Conservation (phyloP, 305 asterid genomes). For the Fraxinus albicans region DNA sequence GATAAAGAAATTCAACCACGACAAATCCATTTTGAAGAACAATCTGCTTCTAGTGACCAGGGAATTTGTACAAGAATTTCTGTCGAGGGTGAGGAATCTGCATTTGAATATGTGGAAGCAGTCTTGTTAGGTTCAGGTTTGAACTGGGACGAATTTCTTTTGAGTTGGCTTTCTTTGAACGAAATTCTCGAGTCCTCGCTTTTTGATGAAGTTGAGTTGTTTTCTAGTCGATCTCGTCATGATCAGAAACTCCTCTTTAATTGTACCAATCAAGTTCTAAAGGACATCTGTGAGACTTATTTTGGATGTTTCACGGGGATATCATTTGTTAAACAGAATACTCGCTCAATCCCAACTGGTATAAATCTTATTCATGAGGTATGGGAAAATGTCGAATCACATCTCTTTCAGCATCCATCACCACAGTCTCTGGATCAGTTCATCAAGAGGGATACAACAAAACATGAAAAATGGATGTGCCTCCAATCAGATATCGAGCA, state of each 20-base stretch:
- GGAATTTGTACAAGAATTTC: slow-evolving; percentile 49
- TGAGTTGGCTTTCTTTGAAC: slow-evolving; percentile 66
- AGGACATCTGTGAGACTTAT: slow-evolving; percentile 55
- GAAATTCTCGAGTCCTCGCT: slow-evolving; percentile 73
- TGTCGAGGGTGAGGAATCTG: slow-evolving; percentile 80
- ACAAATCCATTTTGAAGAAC: slow-evolving; percentile 68
- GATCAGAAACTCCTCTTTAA: slow-evolving; percentile 89
- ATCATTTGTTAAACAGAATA: slow-evolving; percentile 37
- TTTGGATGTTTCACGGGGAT: slow-evolving; percentile 54
- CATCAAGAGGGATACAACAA: slow-evolving; percentile 57
- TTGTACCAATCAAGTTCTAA: slow-evolving; percentile 67
- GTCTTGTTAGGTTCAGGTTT: slow-evolving; percentile 89
- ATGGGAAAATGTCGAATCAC: slow-evolving; percentile 71
- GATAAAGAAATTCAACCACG: slow-evolving; percentile 68
- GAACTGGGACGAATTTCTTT: slow-evolving; percentile 85
- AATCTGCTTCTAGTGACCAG: slow-evolving; percentile 41
- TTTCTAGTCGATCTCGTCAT: slow-evolving; percentile 62
- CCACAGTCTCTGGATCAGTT: slow-evolving; percentile 68
- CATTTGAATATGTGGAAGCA: slow-evolving; percentile 95
- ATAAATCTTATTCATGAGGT: slow-evolving; percentile 80
- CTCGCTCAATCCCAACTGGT: slow-evolving; percentile 58
- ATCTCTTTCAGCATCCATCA: slow-evolving; percentile 40
- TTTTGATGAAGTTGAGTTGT: slow-evolving; percentile 87
- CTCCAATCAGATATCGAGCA: slow-evolving; percentile 44
- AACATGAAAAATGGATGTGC: slow-evolving; percentile 63